These are phyloP conservation scores for Abrus precatorius DNA, from an alignment of 306 rosid species.

Conservation along the genomic window DNA sequence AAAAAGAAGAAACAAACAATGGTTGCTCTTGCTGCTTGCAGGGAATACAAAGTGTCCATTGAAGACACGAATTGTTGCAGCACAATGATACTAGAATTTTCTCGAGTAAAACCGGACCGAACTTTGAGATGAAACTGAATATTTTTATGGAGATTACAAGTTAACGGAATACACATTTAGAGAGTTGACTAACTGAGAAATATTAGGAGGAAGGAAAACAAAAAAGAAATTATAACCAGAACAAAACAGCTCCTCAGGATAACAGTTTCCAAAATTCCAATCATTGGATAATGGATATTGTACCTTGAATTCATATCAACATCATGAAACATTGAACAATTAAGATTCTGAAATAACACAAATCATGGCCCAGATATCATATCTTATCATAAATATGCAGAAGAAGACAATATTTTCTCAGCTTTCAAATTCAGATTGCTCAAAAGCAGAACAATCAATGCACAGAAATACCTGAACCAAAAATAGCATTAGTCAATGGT, in stretches of 20 bases:
- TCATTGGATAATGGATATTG: background rate
- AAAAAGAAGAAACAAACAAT: background rate
- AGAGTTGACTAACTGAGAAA: conserved; percentile 2
- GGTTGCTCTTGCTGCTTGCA: background rate
- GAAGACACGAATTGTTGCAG: conserved; percentile 16
- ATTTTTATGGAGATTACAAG: background rate
- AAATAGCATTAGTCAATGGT: background rate
- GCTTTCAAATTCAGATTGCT: conserved; percentile 28
- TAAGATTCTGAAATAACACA: conserved; percentile 6
- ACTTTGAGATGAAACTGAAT: background rate
- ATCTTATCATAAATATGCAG: conserved; percentile 15
- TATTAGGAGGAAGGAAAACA: background rate
- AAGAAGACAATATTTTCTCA: conserved; percentile 1
- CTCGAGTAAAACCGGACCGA: background rate
- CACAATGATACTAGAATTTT: conserved; percentile 6
- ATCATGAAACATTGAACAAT: background rate
- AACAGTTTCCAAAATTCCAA: conserved; percentile 35
- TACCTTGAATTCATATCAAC: conserved; percentile 10
- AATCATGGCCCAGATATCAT: background rate
- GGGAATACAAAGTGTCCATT: background rate
- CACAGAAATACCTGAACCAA: background rate
- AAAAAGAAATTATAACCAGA: background rate
- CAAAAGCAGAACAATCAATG: conserved; percentile 18
- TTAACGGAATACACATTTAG: background rate
- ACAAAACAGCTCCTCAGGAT: background rate